Base-by-base conservation (phyloP, 2,329 filamentous ascomycete species). In the Verticillium isaacii region DNA sequence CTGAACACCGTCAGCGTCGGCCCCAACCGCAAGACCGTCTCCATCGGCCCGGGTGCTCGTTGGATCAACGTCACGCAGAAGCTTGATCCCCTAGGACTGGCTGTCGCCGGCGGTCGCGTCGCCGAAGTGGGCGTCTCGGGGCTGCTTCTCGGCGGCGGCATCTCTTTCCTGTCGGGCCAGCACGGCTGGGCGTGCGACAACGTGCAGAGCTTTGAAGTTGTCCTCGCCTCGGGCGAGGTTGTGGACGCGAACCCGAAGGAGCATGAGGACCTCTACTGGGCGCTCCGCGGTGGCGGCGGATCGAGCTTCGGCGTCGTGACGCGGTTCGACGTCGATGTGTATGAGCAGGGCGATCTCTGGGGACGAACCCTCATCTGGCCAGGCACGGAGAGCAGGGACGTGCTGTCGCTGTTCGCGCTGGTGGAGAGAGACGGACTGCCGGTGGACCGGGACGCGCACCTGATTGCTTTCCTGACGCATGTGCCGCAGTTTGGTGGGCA, bases 131-230 rank as follows among this genome's bases (percentile, higher is more conserved):
- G 69, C 14, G 69, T 72, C 15, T 66, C 61, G 2, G 71, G 69
- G 25, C 68, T 70, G 32, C 57, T 63, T 11, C 60, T 64, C 2
- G 69, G 68, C 23, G 66, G 68, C n/a, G 68, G 68, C 12, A 76
- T 83, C 29, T 80, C 79, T 1, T 83, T 75, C 70, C 79, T 82
- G 66, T 75, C 77, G 2, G 74, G 75, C 0, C 70, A 69, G 0
- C 69, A 77, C 32, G 82, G 83, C 3, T 80, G 77, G 68, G 77
- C 74, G 7, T 81, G 77, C 61, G 80, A 83, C 66, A 79, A 75
- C 17, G 75, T 82, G 12, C 65, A 68, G 34, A 75, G 73, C 32
- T 82, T 73, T 57, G 72, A 84, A 64, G 72, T 85, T 9, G 81
- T 85, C 0, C 72, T 82, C 1, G 76, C 78, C 0, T 72, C 75